phyloP scores from a whole-genome alignment of 768 basidiomycete genomes.

The Mrakia blollopis region DNA sequence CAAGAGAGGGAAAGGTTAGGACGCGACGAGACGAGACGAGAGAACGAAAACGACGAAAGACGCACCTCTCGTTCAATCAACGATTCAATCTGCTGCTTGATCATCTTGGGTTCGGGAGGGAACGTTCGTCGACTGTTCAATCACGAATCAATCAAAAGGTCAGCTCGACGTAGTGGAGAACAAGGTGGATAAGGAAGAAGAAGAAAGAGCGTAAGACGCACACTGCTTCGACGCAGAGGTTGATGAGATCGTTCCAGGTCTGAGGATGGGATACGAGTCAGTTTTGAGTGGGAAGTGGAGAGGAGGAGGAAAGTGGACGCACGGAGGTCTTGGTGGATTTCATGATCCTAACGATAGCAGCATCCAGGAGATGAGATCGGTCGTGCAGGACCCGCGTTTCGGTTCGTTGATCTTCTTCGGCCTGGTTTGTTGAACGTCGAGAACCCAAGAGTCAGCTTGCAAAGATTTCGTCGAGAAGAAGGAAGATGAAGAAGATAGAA shows the following conservation, averaged over 20 bases:
- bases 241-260: constrained; percentile 30
- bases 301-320: not conserved
- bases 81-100: constrained; percentile 33
- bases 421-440: constrained; percentile 50
- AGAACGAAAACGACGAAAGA: not conserved
- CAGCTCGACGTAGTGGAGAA: not conserved
- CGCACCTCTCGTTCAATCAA: constrained; percentile 29
- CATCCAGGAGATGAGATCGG: constrained; percentile 77
- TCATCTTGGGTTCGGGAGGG: constrained; percentile 31
- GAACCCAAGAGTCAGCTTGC: not conserved
- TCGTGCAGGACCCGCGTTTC: constrained; percentile 81
- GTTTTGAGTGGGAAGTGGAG: not conserved
- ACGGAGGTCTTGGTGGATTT: constrained; percentile 70
- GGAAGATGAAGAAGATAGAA: not conserved
- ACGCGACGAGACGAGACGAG: not conserved
- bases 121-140: constrained; percentile 21
- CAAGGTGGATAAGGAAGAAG: not conserved
- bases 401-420: constrained; percentile 78
- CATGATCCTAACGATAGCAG: constrained; percentile 95
- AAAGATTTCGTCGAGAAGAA: not conserved
- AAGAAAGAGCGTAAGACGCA: not conserved
- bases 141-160: not conserved
- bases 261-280: not conserved
- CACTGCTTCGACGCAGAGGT: constrained; percentile 29
- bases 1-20: not conserved